Conservation (phyloP, 2,329 filamentous ascomycete species). For the Penicillium sp. region DNA sequence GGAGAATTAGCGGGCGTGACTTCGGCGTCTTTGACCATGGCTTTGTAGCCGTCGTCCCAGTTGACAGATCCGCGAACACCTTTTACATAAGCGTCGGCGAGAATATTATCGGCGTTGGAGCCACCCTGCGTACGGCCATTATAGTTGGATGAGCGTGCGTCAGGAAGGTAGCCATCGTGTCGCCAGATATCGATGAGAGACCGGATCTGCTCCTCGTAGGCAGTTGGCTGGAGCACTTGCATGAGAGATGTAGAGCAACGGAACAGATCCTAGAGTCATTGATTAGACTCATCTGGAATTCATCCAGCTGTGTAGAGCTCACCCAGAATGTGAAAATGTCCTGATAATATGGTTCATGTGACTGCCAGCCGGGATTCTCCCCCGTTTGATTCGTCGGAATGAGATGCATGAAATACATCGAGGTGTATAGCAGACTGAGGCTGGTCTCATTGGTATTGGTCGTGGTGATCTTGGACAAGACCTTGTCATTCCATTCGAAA, state of each 20-base stretch:
- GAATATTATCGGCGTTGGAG: constrained; percentile 70
- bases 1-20: constrained; percentile 61
- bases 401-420: constrained; percentile 69
- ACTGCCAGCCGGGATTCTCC: constrained; percentile 68
- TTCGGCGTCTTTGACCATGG: constrained; percentile 70
- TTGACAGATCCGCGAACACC: constrained; percentile 62
- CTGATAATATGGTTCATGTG: constrained; percentile 68
- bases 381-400: constrained; percentile 71
- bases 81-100: constrained; percentile 73
- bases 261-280: constrained; percentile 53
- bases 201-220: constrained; percentile 67
- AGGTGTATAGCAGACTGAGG: constrained; percentile 65
- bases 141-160: constrained; percentile 67
- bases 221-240: constrained; percentile 64
- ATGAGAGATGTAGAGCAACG: constrained; percentile 66
- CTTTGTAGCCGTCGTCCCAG: constrained; percentile 64
- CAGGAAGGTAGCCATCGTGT: constrained; percentile 65
- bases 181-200: constrained; percentile 70
- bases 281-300: not conserved
- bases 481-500: constrained; percentile 61
- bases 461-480: constrained; percentile 66
- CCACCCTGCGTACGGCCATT: constrained; percentile 71
- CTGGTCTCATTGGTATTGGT: constrained; percentile 59
- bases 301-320: constrained; percentile 2
- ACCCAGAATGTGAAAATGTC: constrained; percentile 72